These are phyloP conservation scores for Penicillium frequentans DNA, from an alignment of 2,329 filamentous ascomycete species.

Conservation along the genomic window DNA sequence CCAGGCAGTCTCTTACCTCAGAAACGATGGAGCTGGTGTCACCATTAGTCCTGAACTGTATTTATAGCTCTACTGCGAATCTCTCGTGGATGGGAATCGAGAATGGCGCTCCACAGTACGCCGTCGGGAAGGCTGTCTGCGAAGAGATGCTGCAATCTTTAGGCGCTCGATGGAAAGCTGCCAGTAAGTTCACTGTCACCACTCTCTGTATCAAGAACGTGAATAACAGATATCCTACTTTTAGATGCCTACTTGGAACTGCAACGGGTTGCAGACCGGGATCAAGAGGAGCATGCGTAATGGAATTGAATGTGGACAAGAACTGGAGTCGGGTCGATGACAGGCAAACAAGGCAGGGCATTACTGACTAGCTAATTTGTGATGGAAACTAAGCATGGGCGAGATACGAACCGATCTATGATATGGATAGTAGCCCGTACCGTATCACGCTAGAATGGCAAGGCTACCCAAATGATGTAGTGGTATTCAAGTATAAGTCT, in stretches of 20 bases:
- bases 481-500: neutral
- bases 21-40: neutral
- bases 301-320: no score
- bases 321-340: neutral
- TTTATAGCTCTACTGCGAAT: neutral
- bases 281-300: neutral
- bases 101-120: neutral
- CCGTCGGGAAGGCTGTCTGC: neutral
- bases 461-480: no score
- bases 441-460: no score
- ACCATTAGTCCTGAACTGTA: neutral
- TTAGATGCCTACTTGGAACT: neutral
- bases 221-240: neutral
- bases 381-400: no score
- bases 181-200: neutral
- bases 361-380: no score
- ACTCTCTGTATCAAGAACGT: fast-evolving
- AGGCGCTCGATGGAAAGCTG: neutral
- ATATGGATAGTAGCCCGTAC: no score
- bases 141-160: neutral
- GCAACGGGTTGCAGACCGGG: neutral
- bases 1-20: neutral
- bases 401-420: no score
- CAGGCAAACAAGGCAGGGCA: no score
- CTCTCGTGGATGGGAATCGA: neutral